Evolutionary conservation across 2,329 filamentous ascomycete genomes (phyloP), one percentile per base, ranked within the genome.

Genomic region (Phaeosphaeriaceae sp.): DNA sequence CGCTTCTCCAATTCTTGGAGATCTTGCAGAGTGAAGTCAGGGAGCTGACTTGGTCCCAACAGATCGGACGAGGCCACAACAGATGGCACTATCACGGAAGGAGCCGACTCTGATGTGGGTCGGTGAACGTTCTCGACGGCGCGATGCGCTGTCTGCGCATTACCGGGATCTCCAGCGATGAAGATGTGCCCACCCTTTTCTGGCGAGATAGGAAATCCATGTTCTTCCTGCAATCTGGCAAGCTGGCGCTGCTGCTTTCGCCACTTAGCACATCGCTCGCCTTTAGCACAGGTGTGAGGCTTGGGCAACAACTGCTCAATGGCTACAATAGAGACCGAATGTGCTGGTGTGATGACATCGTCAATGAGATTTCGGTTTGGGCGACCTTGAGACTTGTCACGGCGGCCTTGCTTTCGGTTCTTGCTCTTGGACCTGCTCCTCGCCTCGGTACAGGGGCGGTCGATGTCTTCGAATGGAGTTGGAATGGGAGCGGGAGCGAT

Each of bases 41-140:
- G 84, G 13, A 88, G 75, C 36, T 85, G 77, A 7, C 86, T 86
- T 6, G 91, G 89, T 2, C 93, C 93, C 62, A 98, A 85, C 11
- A 96, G 85, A 77, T 97, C 94, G 1, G 93, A 97, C 0, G 94
- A 97, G 24, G 93, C 94, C 52, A 96, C 89, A 10, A 97, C 84
- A 1, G 93, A 97, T 13, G 68, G 68, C 17, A 66, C 68, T 17
- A 70, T 53, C 13, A 65, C 54, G 31, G 68, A 70, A 10, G 91
- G 91, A 3, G 90, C 86, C 20, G 86, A 86, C 67, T 95, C 90
- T 6, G 92, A 94, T 24, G 88, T 82, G 11, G 91, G 91, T 45
- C 90, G 87, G 63, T 85, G 77, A 82, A 87, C 68, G 71, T 83
- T 71, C 78, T 82, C 73, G 55, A 84, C 72, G 31, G 84, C 83